Percentiles rank a stretch among this genome's conserved stretches.
phyloP scores from a whole-genome alignment of 1,284 basidiomycete genomes.

The Trichosporon sp. region DNA sequence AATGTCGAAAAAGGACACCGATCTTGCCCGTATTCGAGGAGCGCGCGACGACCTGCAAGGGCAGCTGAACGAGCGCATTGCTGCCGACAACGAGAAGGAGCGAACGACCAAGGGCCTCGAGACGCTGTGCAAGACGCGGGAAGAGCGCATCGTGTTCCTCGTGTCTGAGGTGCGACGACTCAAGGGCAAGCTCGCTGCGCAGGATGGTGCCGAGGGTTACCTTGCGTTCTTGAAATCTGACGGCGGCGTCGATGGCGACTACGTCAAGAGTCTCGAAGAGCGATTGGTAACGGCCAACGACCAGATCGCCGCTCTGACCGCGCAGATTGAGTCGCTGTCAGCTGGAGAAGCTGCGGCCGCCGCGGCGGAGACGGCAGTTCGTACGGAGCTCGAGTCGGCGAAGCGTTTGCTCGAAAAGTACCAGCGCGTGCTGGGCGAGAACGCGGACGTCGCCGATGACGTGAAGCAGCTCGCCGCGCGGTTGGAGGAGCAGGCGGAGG shows the following conservation, averaged over 20 bases:
- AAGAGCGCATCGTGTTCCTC: constrained; percentile 71
- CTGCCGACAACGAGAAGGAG: constrained; percentile 59
- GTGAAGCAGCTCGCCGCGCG: constrained; percentile 53
- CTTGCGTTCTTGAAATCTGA: constrained; percentile 63
- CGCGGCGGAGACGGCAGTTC: constrained; percentile 15
- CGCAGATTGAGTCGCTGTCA: constrained; percentile 19
- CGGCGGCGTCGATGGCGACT: constrained; percentile 57
- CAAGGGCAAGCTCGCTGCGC: constrained; percentile 70
- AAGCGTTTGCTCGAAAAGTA: constrained; percentile 56
- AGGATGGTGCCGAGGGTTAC: constrained; percentile 64
- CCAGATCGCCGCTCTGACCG: constrained; percentile 22
- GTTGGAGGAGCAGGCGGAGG: constrained; percentile 60
- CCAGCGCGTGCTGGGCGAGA: constrained; percentile 59
- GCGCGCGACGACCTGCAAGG: constrained; percentile 69
- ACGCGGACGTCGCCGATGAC: constrained; percentile 52
- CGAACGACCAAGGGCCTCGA: constrained; percentile 67
- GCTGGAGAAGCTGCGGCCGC: constrained; percentile 22
- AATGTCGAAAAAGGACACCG: constrained; percentile 60
- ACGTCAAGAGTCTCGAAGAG: constrained; percentile 59
- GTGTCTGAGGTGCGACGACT: constrained; percentile 69
- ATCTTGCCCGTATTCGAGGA: constrained; percentile 69
- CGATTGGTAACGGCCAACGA: constrained; percentile 52
- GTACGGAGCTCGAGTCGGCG: constrained; percentile 28
- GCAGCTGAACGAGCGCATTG: constrained; percentile 67
- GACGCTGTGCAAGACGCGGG: constrained; percentile 62